Evolutionary conservation across 805 yeast species (phyloP).

Genomic region (Candida oleophila): DNA sequence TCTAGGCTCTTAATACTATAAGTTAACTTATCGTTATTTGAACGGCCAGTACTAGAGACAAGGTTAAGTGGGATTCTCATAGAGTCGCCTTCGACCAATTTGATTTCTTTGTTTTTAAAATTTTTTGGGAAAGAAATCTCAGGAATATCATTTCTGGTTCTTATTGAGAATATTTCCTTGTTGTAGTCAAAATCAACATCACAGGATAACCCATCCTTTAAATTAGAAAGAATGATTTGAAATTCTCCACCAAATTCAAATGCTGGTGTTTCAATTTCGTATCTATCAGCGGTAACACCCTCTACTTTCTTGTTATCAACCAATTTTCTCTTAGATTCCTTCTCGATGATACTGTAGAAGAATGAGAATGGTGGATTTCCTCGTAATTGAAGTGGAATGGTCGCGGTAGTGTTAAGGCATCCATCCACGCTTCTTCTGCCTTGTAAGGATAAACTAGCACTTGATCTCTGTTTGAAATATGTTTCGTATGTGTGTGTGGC

Average conservation of each 20-base stretch:
- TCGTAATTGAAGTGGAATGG: slow-evolving; percentile 56
- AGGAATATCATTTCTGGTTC: slow-evolving; percentile 72
- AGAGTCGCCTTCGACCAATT: slow-evolving; percentile 61
- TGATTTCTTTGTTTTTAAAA: slow-evolving; percentile 19
- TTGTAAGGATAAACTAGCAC: slow-evolving; percentile 33
- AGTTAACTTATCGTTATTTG: slow-evolving; percentile 27
- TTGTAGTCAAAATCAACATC: slow-evolving; percentile 63
- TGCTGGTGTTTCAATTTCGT: slow-evolving; percentile 51
- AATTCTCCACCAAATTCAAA: slow-evolving; percentile 73
- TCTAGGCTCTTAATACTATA: slow-evolving; percentile 19
- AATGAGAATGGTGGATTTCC: slow-evolving; percentile 83
- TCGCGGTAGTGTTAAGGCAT: slow-evolving; percentile 29
- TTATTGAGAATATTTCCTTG: slow-evolving; percentile 49
- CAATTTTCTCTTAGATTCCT: slow-evolving; percentile 19
- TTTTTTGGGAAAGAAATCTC: slow-evolving; percentile 29
- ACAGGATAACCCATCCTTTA: slow-evolving; percentile 78
- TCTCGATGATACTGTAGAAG: slow-evolving; percentile 63
- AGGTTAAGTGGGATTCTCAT: slow-evolving; percentile 54
- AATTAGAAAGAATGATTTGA: slow-evolving; percentile 58
- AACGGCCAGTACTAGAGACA: slow-evolving; percentile 30
- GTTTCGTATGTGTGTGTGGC: slow-evolving; percentile 59
- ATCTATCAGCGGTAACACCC: slow-evolving; percentile 34
- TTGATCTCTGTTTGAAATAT: slow-evolving; percentile 70
- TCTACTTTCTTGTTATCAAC: slow-evolving; percentile 21
- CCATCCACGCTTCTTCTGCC: slow-evolving; percentile 22